These are phyloP conservation scores for Furcasterigmium sp. DNA, from an alignment of 2,329 filamentous ascomycete genomes.

Conservation along the genomic window DNA sequence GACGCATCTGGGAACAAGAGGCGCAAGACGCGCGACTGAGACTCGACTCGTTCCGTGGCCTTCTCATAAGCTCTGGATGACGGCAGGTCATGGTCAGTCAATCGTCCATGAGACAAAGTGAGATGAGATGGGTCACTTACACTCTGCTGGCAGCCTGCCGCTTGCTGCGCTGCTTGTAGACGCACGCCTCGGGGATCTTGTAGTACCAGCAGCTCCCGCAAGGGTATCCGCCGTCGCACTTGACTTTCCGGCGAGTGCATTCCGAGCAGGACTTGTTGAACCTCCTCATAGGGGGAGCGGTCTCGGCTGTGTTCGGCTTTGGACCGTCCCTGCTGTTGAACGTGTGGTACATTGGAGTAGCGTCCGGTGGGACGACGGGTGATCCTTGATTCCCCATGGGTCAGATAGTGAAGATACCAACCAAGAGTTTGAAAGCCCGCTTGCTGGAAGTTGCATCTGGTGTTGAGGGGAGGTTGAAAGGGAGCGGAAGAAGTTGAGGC, in stretches of 20 bases:
- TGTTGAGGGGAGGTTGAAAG: too few relatives aligned
- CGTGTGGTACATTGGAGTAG: slow-evolving; percentile 7
- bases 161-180: slow-evolving; percentile 22
- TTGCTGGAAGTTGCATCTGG: too few relatives aligned
- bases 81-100: not conserved
- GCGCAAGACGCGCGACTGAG: slow-evolving; percentile 16
- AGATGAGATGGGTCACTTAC: slow-evolving; percentile 5
- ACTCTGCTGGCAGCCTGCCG: slow-evolving; percentile 23
- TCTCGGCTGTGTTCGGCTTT: not conserved
- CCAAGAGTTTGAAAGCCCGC: too few relatives aligned
- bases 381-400: too few relatives aligned
- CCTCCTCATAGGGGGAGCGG: slow-evolving; percentile 3
- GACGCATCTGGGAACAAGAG: slow-evolving; percentile 15
- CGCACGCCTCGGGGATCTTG: slow-evolving; percentile 16
- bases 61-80: slow-evolving; percentile 17
- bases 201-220: slow-evolving; percentile 31
- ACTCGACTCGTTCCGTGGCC: slow-evolving; percentile 15
- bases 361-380: too few relatives aligned
- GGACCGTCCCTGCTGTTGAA: slow-evolving; percentile 7
- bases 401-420: too few relatives aligned
- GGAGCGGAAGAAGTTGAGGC: too few relatives aligned
- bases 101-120: not conserved
- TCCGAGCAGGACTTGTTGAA: slow-evolving; percentile 20
- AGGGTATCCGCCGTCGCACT: slow-evolving; percentile 33
- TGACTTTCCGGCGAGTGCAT: slow-evolving; percentile 23